A percentile compares a stretch with the other conserved stretches of the same genome.
Conservation (phyloP, 2,329 filamentous ascomycete species). For the Aspergillus sp. region DNA sequence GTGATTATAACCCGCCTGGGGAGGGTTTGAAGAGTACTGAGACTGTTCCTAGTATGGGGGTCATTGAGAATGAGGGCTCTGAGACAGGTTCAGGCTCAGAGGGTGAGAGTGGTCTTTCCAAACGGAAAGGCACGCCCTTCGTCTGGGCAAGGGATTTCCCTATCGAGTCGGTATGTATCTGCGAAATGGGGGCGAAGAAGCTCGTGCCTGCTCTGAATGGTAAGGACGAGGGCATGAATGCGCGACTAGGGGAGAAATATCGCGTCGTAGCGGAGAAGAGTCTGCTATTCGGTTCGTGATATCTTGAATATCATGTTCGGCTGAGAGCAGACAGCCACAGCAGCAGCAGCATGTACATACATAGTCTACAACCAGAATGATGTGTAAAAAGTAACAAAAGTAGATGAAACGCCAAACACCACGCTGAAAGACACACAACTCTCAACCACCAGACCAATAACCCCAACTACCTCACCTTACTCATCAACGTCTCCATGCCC, state of each 20-base stretch:
- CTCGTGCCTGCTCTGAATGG: constrained; percentile 54
- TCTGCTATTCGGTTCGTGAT: constrained; percentile 21
- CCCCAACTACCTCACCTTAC: constrained; percentile 66
- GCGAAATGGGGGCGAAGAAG: constrained; percentile 82
- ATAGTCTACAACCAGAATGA: too few relatives aligned
- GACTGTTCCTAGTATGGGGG: too few relatives aligned
- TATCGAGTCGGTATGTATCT: constrained; percentile 74
- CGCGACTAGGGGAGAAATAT: constrained; percentile 55
- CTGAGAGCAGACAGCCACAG: too few relatives aligned
- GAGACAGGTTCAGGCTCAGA: too few relatives aligned
- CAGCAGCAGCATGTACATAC: too few relatives aligned
- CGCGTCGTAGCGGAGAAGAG: constrained; percentile 47
- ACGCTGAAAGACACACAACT: constrained; percentile 13
- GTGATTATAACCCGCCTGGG: constrained; percentile 32
- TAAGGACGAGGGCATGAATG: constrained; percentile 40
- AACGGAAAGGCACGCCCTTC: constrained; percentile 41
- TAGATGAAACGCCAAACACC: constrained; percentile 22
- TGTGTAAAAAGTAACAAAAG: not conserved
- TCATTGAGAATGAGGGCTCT: not conserved
- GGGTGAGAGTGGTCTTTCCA: too few relatives aligned
- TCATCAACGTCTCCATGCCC: constrained; percentile 90
- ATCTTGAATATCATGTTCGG: too few relatives aligned
- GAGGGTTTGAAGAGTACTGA: not conserved
- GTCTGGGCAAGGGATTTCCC: constrained; percentile 70
- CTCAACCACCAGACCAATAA: not conserved